These are phyloP conservation scores for Zygosaccharomyces siamensis DNA, from an alignment of 805 yeast species.

Conservation along the genomic window DNA sequence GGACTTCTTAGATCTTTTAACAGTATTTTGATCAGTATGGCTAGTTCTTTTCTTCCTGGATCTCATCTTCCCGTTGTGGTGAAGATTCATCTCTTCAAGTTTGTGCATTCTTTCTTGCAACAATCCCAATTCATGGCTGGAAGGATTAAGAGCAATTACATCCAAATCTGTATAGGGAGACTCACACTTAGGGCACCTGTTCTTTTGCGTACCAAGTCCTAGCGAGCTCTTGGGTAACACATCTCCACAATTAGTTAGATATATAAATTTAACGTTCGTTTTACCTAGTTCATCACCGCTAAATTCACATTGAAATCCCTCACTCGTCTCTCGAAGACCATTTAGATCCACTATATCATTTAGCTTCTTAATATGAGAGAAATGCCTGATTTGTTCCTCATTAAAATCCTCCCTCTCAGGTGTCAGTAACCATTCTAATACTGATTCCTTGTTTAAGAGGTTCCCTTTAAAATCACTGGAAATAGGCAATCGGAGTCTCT, in stretches of 20 bases:
- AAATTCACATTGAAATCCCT: conserved; percentile 18
- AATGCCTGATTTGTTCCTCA: conserved; percentile 24
- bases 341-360: conserved; percentile 44
- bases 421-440: conserved; percentile 51
- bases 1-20: conserved; percentile 2
- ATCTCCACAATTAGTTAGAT: conserved; percentile 45
- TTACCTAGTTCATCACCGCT: conserved; percentile 36
- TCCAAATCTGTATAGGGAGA: conserved; percentile 19
- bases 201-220: conserved; percentile 16
- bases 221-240: conserved; percentile 36
- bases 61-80: conserved; percentile 37
- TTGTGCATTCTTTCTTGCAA: conserved; percentile 23
- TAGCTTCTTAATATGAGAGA: conserved; percentile 36
- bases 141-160: conserved; percentile 39
- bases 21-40: background rate
- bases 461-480: conserved; percentile 67
- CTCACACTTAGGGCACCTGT: conserved; percentile 43
- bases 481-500: conserved; percentile 45
- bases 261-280: conserved; percentile 38
- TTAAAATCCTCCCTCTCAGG: conserved; percentile 24
- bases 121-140: conserved; percentile 11
- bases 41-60: conserved; percentile 17
- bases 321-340: conserved; percentile 23
- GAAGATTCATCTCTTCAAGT: conserved; percentile 26
- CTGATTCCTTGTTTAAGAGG: conserved; percentile 57